Percentiles rank a stretch among this genome's conserved stretches.
phyloP scores from a whole-genome alignment of 2,329 filamentous ascomycete species.

The Lasiodiplodia sp. region DNA sequence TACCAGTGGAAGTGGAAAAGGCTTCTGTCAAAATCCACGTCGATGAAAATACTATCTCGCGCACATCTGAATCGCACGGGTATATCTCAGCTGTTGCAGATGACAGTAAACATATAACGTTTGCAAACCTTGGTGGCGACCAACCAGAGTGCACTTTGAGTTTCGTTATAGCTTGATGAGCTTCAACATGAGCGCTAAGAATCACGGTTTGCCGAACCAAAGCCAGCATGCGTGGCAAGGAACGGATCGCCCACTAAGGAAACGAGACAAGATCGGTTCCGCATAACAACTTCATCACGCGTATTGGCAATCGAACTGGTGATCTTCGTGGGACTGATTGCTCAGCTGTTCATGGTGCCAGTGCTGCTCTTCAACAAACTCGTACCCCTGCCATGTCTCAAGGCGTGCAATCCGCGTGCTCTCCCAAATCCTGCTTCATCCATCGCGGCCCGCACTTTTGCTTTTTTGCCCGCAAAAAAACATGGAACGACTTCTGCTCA shows the following conservation, averaged over 20 bases:
- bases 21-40: too few relatives aligned
- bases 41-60: too few relatives aligned
- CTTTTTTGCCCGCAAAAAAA: neutral
- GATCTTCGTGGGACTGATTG: neutral
- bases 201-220: neutral
- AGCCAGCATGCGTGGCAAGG: neutral
- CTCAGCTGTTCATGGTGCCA: neutral
- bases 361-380: neutral
- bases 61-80: neutral
- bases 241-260: neutral
- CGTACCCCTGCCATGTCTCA: conserved; percentile 7
- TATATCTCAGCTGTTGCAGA: neutral
- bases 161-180: neutral
- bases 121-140: too few relatives aligned
- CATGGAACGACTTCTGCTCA: neutral
- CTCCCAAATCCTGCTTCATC: neutral
- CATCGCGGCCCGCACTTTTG: neutral
- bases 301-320: neutral
- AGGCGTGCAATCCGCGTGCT: conserved; percentile 6
- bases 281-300: neutral
- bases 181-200: neutral
- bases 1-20: too few relatives aligned
- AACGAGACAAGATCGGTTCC: neutral
- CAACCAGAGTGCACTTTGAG: too few relatives aligned
- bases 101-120: neutral